phyloP scores from a whole-genome alignment of 495 filamentous ascomycete species.

The Trichoderma reesei region DNA sequence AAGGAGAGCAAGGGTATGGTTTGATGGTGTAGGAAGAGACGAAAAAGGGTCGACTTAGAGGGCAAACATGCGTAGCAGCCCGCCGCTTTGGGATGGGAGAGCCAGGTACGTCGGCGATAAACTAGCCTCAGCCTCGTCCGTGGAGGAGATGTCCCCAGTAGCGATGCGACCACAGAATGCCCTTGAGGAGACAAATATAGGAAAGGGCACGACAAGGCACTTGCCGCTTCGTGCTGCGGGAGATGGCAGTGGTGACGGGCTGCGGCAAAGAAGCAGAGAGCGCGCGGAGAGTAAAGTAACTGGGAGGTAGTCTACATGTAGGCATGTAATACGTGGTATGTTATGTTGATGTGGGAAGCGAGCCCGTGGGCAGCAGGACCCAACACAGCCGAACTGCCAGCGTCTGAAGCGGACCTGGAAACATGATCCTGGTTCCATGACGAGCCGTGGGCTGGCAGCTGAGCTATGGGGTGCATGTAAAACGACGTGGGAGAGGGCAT shows the following conservation, averaged over 20 bases:
- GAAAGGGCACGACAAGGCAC: slow-evolving; percentile 5
- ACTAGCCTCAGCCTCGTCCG: not conserved
- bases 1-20: slow-evolving; percentile 4
- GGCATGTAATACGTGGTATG: no score
- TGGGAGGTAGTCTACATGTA: slow-evolving; percentile 9
- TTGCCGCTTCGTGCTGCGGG: not conserved
- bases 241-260: not conserved
- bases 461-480: slow-evolving; percentile 8
- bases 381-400: slow-evolving; percentile 1
- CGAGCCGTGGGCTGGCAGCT: slow-evolving; percentile 7
- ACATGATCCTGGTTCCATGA: slow-evolving; percentile 6
- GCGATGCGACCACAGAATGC: not conserved
- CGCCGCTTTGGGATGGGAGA: not conserved
- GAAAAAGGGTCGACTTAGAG: not conserved
- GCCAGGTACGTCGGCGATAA: not conserved
- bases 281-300: no score
- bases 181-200: not conserved
- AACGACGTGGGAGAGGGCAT: not conserved
- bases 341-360: slow-evolving; percentile 3
- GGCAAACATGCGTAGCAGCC: not conserved
- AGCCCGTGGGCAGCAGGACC: not conserved
- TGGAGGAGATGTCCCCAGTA: not conserved
- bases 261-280: not conserved
- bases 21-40: slow-evolving; percentile 1
- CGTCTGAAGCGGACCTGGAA: not conserved